Evolutionary conservation across 1,284 basidiomycete genomes (phyloP), one percentile per base, ranked within the genome.

Genomic region (Irpex sp.): DNA sequence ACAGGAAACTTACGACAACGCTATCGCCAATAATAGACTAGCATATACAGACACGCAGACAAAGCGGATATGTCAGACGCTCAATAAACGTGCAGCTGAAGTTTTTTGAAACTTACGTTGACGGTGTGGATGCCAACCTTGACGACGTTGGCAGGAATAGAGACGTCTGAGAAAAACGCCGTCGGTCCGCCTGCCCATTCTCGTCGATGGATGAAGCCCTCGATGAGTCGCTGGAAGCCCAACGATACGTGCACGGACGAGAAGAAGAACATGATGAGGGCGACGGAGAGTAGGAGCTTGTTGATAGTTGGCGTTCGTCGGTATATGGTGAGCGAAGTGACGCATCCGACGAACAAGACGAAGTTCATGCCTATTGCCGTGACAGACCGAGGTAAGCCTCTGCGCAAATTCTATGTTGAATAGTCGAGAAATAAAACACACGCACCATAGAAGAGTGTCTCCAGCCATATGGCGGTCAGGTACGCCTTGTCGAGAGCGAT

Each of bases 61-160:
- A 45, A n/a, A 55, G 37, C 18, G 37, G n/a, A 45, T 10, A 33
- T 21, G 48, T 47, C 33, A 37, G 12, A 21, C 2, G 19, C 12
- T 18, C 10, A 45, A 45, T 45, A 14, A 16, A 45, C n/a, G n/a
- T n/a, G 39, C 12, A 45, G 39, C 14, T 45, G 39, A 14, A 45
- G n/a, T 45, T 45, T 45, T 14, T 2, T 12, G 1, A 19, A 9
- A 63, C 69, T 65, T 55, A 70, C 71, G 59, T 75, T 75, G 16
- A 75, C 68, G 23, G 74, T 74, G 61, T 77, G 75, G 47, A 77
- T 71, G 21, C 70, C 72, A 36, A 77, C 75, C 60, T 77, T 77
- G 21, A 72, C 74, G 21, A 77, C 75, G 61, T 77, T 76, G 35
- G 72, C 70, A 21, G 74, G 75, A 10, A 73, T 73, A 23, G 73